phyloP scores from a whole-genome alignment of 345 rosid genomes.

The Lenwebbia sp. region DNA sequence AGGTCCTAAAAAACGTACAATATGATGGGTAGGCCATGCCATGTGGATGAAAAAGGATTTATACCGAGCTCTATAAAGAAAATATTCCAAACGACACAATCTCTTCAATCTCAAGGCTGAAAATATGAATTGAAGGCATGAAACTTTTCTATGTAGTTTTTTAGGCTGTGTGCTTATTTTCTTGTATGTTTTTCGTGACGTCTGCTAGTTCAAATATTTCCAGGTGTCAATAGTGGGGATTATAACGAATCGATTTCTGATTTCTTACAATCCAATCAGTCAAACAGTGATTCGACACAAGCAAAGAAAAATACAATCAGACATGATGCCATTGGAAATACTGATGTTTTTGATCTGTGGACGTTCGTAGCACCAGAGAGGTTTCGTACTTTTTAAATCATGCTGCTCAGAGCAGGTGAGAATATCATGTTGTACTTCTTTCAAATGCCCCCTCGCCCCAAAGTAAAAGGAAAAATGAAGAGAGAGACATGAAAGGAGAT shows the following conservation, averaged over 20 bases:
- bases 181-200: neutral
- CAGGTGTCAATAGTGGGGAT: constrained; percentile 97
- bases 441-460: neutral
- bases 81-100: constrained; percentile 76
- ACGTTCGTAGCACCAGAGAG: constrained; percentile 53
- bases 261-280: constrained; percentile 40
- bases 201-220: neutral
- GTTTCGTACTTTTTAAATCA: constrained; percentile 65
- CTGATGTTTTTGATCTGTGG: constrained; percentile 68
- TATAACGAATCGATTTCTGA: constrained; percentile 90
- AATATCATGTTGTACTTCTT: neutral
- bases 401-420: constrained; percentile 77
- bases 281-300: constrained; percentile 35
- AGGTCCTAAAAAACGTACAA: too few species aligned
- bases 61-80: constrained; percentile 84
- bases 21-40: too few species aligned
- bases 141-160: neutral
- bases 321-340: constrained; percentile 76
- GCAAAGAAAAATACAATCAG: constrained; percentile 54
- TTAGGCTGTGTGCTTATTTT: neutral
- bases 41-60: too few species aligned
- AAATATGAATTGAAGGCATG: constrained; percentile 86
- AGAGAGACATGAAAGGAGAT: neutral
- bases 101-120: constrained; percentile 89
- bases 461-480: neutral